These are phyloP conservation scores for Fomitopsis schrenkii DNA, from an alignment of 1,284 basidiomycete species.

Conservation along the genomic window DNA sequence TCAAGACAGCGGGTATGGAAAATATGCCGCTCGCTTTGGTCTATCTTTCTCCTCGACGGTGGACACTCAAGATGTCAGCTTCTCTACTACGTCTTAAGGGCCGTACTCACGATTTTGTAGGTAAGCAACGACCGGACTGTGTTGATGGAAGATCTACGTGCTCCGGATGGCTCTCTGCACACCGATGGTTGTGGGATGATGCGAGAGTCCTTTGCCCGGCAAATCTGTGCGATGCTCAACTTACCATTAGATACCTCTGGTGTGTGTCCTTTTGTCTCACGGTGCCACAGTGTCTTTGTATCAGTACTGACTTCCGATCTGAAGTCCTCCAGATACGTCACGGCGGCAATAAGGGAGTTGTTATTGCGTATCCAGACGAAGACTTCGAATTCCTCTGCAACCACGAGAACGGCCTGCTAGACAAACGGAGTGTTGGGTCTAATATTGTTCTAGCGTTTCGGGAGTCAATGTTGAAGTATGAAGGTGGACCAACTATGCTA, in stretches of 20 bases:
- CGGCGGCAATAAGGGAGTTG: conserved; percentile 18
- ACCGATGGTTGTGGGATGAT: conserved; percentile 22
- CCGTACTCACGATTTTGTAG: conserved; percentile 1
- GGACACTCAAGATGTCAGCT: conserved; percentile 15
- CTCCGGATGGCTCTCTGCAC: conserved; percentile 17
- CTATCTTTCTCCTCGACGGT: conserved; percentile 22
- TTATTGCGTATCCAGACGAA: conserved; percentile 17
- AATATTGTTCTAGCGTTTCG: conserved; percentile 14
- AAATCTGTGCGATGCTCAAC: conserved; percentile 11
- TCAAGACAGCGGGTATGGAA: conserved; percentile 16
- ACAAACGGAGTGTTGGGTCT: not conserved
- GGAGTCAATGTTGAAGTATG: conserved; percentile 19
- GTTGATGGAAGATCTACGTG: conserved; percentile 11
- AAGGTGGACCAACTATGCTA: conserved; percentile 15
- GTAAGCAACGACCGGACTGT: conserved; percentile 10
- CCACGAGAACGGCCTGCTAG: not conserved
- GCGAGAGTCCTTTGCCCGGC: conserved; percentile 13
- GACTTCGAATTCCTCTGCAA: conserved; percentile 12
- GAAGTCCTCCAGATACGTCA: conserved; percentile 20
- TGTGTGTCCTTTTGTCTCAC: not conserved
- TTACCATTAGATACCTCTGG: conserved; percentile 15
- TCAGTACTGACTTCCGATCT: not conserved
- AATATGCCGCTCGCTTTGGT: conserved; percentile 19
- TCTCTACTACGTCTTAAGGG: not conserved
- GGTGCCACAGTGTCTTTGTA: not conserved